A percentile compares a stretch with the other conserved stretches of the same genome.
Conservation (phyloP, 225 moss, liverwort and hornwort species). For the Takakia lepidozioides region DNA sequence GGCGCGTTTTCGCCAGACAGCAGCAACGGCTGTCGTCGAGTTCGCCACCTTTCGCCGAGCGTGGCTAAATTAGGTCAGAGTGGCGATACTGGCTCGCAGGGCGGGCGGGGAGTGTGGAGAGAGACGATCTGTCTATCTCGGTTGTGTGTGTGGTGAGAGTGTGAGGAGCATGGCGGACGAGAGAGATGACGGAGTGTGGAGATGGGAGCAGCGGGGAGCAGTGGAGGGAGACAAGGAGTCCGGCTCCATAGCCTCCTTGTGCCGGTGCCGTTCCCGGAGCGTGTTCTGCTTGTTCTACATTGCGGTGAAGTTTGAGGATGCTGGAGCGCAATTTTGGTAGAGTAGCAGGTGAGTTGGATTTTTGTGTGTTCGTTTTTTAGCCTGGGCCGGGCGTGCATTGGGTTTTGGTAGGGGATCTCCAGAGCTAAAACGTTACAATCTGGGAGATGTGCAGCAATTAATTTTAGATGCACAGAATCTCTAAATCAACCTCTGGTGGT, state of each 20-base stretch:
- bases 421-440: not conserved
- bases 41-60: no score
- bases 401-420: not conserved
- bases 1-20: no score
- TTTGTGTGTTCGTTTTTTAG: not conserved
- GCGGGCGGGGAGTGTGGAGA: no score
- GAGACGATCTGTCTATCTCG: no score
- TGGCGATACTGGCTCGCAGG: no score
- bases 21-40: no score
- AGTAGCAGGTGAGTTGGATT: not conserved
- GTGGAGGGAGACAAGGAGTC: constrained; percentile 13
- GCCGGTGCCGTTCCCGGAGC: constrained; percentile 45
- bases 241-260: constrained; percentile 35
- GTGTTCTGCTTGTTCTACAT: constrained; percentile 8
- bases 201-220: constrained; percentile 21
- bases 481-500: no score
- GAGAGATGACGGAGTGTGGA: constrained; percentile 15
- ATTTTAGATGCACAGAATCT: no score
- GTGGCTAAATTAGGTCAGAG: no score
- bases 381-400: not conserved
- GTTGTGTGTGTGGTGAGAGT: no score
- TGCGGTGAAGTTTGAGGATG: not conserved
- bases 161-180: constrained; percentile 17
- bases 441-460: no score
- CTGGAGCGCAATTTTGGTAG: not conserved